Evolutionary conservation across 208 protist species (phyloP).

Genomic region (Endotrypanum monterogeii): DNA sequence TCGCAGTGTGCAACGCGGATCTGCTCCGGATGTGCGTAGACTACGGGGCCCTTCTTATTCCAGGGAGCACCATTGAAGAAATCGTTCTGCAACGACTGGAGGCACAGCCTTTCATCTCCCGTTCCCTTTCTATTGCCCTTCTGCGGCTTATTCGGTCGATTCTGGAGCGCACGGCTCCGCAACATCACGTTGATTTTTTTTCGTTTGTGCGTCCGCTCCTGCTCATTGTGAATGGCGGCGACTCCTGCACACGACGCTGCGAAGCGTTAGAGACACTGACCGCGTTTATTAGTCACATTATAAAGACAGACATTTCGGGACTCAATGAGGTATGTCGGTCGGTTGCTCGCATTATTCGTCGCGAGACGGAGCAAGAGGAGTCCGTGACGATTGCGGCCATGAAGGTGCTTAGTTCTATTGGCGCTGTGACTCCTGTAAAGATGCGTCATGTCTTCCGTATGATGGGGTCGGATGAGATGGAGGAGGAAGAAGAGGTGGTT

Average conservation of each 20-base stretch:
- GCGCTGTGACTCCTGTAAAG: slow-evolving; percentile 82
- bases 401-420: slow-evolving; percentile 77
- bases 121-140: slow-evolving; percentile 67
- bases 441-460: slow-evolving; percentile 65
- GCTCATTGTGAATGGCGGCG: slow-evolving; percentile 68
- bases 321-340: slow-evolving; percentile 71
- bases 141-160: slow-evolving; percentile 73
- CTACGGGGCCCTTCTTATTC: slow-evolving; percentile 67
- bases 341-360: slow-evolving; percentile 77
- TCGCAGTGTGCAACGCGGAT: slow-evolving; percentile 60
- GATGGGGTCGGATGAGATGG: slow-evolving; percentile 77
- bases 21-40: slow-evolving; percentile 74
- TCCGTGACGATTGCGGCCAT: slow-evolving; percentile 67
- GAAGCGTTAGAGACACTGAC: slow-evolving; percentile 77
- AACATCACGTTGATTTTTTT: slow-evolving; percentile 58
- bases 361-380: slow-evolving; percentile 77
- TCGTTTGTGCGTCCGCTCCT: slow-evolving; percentile 63
- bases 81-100: slow-evolving; percentile 66
- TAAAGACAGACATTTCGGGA: slow-evolving; percentile 46
- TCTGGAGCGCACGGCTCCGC: slow-evolving; percentile 63
- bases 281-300: slow-evolving; percentile 75
- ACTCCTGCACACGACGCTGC: slow-evolving; percentile 66
- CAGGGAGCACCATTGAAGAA: slow-evolving; percentile 57
- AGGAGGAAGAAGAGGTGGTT: slow-evolving; percentile 82
- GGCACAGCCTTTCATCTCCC: slow-evolving; percentile 75